Conservation (phyloP, 805 yeast genomes). For the Pichia phayaonensis region DNA sequence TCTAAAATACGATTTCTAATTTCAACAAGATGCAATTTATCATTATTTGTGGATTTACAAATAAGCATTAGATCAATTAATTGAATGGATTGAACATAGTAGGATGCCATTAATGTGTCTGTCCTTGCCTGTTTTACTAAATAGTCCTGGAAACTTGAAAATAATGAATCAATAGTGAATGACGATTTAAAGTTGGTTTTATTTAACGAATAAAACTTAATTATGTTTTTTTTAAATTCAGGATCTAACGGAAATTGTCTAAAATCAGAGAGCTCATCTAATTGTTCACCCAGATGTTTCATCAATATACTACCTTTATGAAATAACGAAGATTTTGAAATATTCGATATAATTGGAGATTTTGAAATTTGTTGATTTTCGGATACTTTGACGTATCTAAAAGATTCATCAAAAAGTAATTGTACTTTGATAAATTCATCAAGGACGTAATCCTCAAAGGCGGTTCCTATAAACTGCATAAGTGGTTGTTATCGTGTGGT, state of each 20-base stretch:
- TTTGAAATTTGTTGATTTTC: conserved; percentile 16
- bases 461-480: conserved; percentile 8
- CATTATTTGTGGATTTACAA: conserved; percentile 10
- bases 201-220: conserved; percentile 11
- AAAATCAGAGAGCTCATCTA: conserved; percentile 14
- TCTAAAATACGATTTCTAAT: conserved; percentile 9
- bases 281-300: conserved; percentile 16
- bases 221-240: conserved; percentile 11
- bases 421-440: conserved; percentile 23
- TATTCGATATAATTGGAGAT: conserved; percentile 9
- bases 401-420: conserved; percentile 19
- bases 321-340: conserved; percentile 1
- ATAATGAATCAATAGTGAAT: conserved; percentile 8
- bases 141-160: conserved; percentile 1
- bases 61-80: conserved; percentile 14
- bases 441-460: conserved; percentile 14
- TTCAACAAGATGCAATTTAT: conserved; percentile 1
- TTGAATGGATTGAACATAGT: conserved; percentile 12
- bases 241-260: conserved; percentile 13
- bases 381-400: conserved; percentile 14
- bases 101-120: neutral
- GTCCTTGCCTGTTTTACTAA: neutral
- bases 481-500: neutral
- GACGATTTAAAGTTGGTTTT: conserved; percentile 12
- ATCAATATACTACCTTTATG: conserved; percentile 15